Conservation (phyloP, 139 green algal species). For the Chlamydomonas sphaeroides region DNA sequence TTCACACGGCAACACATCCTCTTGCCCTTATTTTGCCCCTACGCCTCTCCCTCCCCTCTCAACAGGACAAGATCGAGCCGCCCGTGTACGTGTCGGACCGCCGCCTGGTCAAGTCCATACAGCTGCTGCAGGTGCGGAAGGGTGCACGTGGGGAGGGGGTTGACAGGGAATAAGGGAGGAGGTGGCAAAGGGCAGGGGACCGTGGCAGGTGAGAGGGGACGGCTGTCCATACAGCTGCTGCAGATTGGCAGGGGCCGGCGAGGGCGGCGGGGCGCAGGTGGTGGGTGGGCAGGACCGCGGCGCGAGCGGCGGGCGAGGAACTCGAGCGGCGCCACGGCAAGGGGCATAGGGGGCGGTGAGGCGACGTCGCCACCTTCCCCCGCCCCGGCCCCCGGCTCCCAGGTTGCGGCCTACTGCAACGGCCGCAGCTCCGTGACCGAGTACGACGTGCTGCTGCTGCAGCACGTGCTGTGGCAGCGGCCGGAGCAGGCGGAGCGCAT, state of each 20-base stretch:
- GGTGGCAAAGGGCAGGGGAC: not conserved
- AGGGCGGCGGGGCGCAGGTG: too few relatives aligned
- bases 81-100: constrained; percentile 92
- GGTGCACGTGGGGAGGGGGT: constrained; percentile 71
- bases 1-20: too few relatives aligned
- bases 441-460: constrained; percentile 90
- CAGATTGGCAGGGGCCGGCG: too few relatives aligned
- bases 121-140: constrained; percentile 78
- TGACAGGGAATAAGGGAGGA: not conserved
- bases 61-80: constrained; percentile 92
- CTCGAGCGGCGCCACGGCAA: too few relatives aligned
- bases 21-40: not conserved
- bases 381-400: not conserved
- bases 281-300: too few relatives aligned
- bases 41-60: not conserved
- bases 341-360: too few relatives aligned
- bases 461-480: constrained; percentile 89
- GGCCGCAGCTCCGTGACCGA: constrained; percentile 71
- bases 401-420: constrained; percentile 86
- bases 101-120: constrained; percentile 90
- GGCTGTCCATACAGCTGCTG: too few relatives aligned
- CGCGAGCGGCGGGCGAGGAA: too few relatives aligned
- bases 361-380: too few relatives aligned
- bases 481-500: constrained; percentile 82
- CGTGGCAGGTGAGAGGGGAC: too few relatives aligned